phyloP scores from a whole-genome alignment of 73 alveolate species.

The Diophrys appendiculata region DNA sequence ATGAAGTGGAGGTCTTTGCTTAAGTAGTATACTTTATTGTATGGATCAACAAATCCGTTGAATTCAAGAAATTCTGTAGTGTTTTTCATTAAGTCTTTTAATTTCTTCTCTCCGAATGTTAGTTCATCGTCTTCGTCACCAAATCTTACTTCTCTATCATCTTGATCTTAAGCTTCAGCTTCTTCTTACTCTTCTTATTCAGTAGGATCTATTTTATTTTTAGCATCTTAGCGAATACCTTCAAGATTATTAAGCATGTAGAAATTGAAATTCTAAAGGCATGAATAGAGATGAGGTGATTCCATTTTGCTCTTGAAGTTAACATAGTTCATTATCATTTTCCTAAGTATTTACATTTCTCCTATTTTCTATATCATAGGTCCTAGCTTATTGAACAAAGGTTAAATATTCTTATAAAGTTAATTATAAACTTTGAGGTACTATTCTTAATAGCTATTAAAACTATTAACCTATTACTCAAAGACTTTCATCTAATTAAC shows the following conservation, averaged over 20 bases:
- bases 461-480: background rate
- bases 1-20: constrained; percentile 50
- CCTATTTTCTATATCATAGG: constrained; percentile 27
- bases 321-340: constrained; percentile 35
- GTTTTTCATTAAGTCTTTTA: constrained; percentile 32
- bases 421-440: constrained; percentile 11
- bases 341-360: constrained; percentile 33
- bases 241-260: constrained; percentile 1
- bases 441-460: background rate
- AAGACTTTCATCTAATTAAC: background rate
- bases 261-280: constrained; percentile 40
- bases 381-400: constrained; percentile 3
- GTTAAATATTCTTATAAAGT: background rate
- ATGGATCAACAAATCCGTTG: constrained; percentile 51
- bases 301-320: constrained; percentile 58
- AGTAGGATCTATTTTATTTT: background rate
- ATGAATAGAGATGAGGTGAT: constrained; percentile 43
- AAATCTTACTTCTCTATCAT: constrained; percentile 7
- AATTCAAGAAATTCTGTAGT: constrained; percentile 39
- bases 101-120: constrained; percentile 42
- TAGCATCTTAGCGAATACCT: background rate
- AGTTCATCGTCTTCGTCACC: constrained; percentile 26
- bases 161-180: background rate
- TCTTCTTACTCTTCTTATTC: constrained; percentile 12
- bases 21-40: constrained; percentile 52